phyloP scores from a whole-genome alignment of 2,329 filamentous ascomycete genomes.

The Aureobasidium mangrovei region DNA sequence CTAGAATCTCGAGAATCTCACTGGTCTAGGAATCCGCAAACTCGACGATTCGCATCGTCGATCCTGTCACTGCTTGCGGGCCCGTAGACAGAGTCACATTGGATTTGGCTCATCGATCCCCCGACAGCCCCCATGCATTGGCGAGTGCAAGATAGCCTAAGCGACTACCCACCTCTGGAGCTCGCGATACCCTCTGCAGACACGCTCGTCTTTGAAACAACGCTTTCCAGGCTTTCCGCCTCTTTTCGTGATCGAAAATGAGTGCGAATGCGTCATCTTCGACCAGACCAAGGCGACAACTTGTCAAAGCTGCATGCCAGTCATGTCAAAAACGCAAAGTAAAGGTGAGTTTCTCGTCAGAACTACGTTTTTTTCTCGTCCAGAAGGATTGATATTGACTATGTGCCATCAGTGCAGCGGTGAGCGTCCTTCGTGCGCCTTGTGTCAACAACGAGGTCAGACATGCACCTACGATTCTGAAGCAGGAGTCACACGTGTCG shows the following conservation, averaged over 20 bases:
- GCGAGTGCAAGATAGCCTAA: not conserved
- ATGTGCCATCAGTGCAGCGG: constrained; percentile 3
- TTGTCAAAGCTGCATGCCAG: constrained; percentile 11
- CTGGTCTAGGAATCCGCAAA: not conserved
- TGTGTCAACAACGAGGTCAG: constrained; percentile 9
- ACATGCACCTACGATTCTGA: constrained; percentile 9
- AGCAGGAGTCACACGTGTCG: constrained; percentile 9
- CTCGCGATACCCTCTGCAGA: not conserved
- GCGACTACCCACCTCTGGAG: not conserved
- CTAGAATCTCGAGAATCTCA: not conserved
- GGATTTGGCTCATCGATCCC: not conserved
- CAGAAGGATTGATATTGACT: not conserved
- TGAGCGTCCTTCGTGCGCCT: constrained; percentile 7
- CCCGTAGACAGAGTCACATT: not conserved
- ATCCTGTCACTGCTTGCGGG: constrained; percentile 1
- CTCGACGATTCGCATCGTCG: constrained; percentile 8
- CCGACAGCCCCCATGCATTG: not conserved
- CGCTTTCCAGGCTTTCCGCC: not conserved
- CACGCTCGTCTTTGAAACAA: not conserved
- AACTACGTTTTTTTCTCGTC: not conserved
- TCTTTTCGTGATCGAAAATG: not conserved
- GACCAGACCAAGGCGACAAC: constrained; percentile 7
- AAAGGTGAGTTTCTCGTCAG: not conserved
- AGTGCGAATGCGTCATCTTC: not conserved
- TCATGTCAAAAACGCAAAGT: constrained; percentile 13